Base-by-base conservation (phyloP, 2,329 filamentous ascomycete genomes). In the Cucurbitaria berberidis region DNA sequence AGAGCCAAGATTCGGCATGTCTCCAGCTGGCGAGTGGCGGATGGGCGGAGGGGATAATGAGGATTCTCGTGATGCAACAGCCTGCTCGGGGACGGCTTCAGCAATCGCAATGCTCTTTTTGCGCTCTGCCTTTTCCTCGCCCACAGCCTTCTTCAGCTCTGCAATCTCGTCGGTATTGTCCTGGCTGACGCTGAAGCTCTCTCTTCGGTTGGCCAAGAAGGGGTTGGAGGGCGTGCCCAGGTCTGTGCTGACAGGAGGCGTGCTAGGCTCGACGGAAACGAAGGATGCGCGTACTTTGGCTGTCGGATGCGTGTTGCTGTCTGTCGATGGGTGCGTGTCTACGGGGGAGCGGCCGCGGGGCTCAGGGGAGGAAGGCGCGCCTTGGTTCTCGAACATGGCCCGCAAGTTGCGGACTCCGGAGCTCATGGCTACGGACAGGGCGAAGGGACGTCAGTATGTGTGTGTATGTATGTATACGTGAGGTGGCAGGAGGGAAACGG, bases 231-330 rank as follows among this genome's bases (percentile, higher is more conserved):
- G 60, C 26, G 67, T 56, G 46, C 66, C 69, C 7, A 64, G 49
- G 35, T 71, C 66, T 45, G 62, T 58, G 30, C 54, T 40, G 27
- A 45, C 26, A 35, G 49, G 74, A 58, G 78, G n/a, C n/a, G n/a
- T 76, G 44, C 55, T 59, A 50, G 66, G 68, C 53, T 76, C 77
- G 57, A 81, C 78, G 13, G 78, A 69, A 15, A 81, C 76, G 67
- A 81, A 81, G 57, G 77, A 80, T 48, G 79, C 76, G 60, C 78
- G 73, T 46, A 81, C 70, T 63, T 75, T 81, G 62, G 77, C 77
- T 26, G 71, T 72, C 3, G 76, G 75, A 47, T 72, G n/a, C n/a
- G n/a, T 69, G 50, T 55, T 54, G 54, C 60, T 57, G 57, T 70
- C 69, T 58, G 57, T 71, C 69, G 53, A 65, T 56, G 45, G 66